These are phyloP conservation scores for Lactifluus pinguis DNA, from an alignment of 768 basidiomycete species.

Conservation along the genomic window DNA sequence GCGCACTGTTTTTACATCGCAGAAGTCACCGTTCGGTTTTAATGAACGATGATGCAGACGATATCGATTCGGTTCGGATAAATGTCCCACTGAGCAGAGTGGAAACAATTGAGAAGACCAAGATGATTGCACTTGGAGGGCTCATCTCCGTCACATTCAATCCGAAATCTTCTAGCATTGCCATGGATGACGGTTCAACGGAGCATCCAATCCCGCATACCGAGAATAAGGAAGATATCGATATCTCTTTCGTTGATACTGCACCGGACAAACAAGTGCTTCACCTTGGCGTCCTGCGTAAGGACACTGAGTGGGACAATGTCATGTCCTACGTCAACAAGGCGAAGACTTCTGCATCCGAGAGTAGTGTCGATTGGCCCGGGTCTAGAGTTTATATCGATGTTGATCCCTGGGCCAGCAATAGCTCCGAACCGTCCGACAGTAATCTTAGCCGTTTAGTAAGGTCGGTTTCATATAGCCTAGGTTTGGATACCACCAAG, in stretches of 20 bases:
- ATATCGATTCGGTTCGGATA: constrained; percentile 34
- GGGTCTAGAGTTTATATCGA: constrained; percentile 13
- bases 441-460: constrained; percentile 5
- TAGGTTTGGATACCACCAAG: constrained; percentile 13
- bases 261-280: constrained; percentile 13
- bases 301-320: constrained; percentile 1
- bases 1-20: constrained; percentile 38
- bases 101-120: constrained; percentile 19
- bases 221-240: background rate
- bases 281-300: constrained; percentile 13
- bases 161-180: background rate
- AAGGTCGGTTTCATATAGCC: background rate
- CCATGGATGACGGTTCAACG: background rate
- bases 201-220: background rate
- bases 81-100: constrained; percentile 39
- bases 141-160: constrained; percentile 16
- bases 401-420: constrained; percentile 1
- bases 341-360: background rate
- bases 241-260: background rate
- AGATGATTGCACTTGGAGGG: constrained; percentile 18
- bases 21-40: constrained; percentile 33
- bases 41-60: constrained; percentile 25
- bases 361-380: constrained; percentile 4
- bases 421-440: background rate
- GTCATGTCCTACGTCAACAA: background rate